Evolutionary conservation across 495 filamentous ascomycete genomes (phyloP), one percentile per base, ranked within the genome.

Genomic region (Venustampulla echinocandica): DNA sequence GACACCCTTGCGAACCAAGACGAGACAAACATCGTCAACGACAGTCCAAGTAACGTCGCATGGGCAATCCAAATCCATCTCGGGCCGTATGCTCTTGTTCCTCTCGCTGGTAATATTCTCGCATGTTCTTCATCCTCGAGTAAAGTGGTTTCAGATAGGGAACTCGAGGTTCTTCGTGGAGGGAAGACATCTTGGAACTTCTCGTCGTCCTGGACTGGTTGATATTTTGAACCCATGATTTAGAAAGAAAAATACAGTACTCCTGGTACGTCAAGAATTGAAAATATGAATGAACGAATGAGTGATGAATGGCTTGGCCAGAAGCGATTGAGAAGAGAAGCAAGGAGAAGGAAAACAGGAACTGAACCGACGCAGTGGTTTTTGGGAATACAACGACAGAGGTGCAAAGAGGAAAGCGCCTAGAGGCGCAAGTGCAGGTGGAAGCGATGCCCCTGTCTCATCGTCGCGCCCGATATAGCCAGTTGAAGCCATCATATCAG

Each of bases 21-120:
- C 15, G 67, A 55, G 11, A 62, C 56, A 40, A 74, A 69, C 24
- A 74, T 58, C 2, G 63, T 63, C 25, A 63, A 42, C 3, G 68
- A 71, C 10, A 63, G 23, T 4, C 66, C 64, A 18, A 73, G 49
- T 9, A 74, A 57, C 24, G 67, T 46, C 36, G 62, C 64, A 41
- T 73, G 70, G 9, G 53, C 57, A 14, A 71, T 45, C 69, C 69
- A 74, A 42, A 62, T 49, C 67, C 68, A 70, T 48, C 59, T 56
- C 32, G 37, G 37, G 20, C 54, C 21, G 20, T 56, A 30, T 27
- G 44, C 18, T 51, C 11, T 20, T 20, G 15, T 18, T 46, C 43
- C 41, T 19, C 21, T 19, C 20, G 30, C 0, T 15, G 23, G 7
- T n/a, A 20, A 15, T 19, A 19, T 43, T 11, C 55, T 54, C 10